Evolutionary conservation across 2,329 filamentous ascomycete genomes (phyloP).

Genomic region (Diaporthe vexans): DNA sequence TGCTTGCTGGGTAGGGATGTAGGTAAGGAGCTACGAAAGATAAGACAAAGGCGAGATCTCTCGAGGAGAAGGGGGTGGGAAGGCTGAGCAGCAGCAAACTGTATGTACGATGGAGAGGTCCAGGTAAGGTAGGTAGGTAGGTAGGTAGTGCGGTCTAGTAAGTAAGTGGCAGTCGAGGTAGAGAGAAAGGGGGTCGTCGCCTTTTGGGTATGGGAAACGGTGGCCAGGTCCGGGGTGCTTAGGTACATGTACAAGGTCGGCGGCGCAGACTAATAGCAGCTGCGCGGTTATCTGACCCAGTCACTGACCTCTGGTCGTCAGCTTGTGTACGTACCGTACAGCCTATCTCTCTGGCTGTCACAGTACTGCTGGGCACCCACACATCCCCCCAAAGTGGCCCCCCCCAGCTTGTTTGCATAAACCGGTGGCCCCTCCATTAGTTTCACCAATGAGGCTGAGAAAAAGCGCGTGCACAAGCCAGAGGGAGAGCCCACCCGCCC

Average conservation of each 20-base stretch:
- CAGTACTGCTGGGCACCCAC: not conserved
- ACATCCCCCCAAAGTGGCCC: not conserved
- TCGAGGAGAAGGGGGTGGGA: slow-evolving; percentile 9
- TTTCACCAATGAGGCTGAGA: slow-evolving; percentile 34
- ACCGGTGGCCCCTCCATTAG: slow-evolving; percentile 30
- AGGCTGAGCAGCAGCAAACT: not conserved
- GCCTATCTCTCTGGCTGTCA: not conserved
- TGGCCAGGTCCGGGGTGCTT: slow-evolving; percentile 28
- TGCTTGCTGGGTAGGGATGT: slow-evolving; percentile 6
- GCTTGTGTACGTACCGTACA: not conserved
- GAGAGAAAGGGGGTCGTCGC: slow-evolving; percentile 13
- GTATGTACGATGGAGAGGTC: slow-evolving; percentile 16
- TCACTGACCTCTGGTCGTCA: slow-evolving; percentile 9
- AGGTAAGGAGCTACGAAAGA: not conserved
- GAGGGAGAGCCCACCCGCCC: slow-evolving; percentile 14
- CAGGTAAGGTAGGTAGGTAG: not conserved
- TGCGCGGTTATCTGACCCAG: not conserved
- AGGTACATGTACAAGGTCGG: slow-evolving; percentile 20
- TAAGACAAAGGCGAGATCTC: not conserved
- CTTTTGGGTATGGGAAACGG: slow-evolving; percentile 31
- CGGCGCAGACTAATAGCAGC: slow-evolving; percentile 22
- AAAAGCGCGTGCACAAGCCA: slow-evolving; percentile 26
- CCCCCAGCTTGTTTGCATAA: slow-evolving; percentile 32
- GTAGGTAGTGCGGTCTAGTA: not conserved
- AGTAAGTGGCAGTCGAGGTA: slow-evolving; percentile 1